phyloP scores from a whole-genome alignment of 768 basidiomycete species.

The Trametes coccinea region DNA sequence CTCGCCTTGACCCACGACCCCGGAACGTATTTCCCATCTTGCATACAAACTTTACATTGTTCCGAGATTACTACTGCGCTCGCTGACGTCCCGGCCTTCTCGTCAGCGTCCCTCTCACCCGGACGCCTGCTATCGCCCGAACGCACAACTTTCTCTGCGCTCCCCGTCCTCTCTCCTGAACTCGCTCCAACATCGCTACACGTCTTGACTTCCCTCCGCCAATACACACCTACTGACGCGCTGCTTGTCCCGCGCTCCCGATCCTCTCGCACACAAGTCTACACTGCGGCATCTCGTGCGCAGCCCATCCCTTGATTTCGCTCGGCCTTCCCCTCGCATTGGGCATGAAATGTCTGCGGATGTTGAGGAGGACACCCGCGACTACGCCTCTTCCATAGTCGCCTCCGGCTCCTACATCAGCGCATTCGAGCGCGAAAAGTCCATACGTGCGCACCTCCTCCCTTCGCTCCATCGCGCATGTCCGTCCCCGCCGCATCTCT shows the following conservation, averaged over 20 bases:
- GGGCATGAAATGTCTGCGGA: conserved; percentile 20
- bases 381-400: conserved; percentile 14
- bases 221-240: too few species aligned
- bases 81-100: conserved; percentile 9
- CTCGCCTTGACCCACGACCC: neutral
- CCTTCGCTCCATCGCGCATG: too few species aligned
- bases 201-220: too few species aligned
- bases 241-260: too few species aligned
- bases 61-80: neutral
- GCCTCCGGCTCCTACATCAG: conserved; percentile 4
- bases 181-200: too few species aligned
- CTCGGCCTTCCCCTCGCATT: neutral
- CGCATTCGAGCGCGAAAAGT: conserved; percentile 14
- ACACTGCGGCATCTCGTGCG: neutral
- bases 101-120: conserved; percentile 8
- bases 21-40: neutral
- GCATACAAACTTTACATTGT: neutral
- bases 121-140: neutral
- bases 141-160: neutral
- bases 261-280: neutral
- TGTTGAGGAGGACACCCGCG: conserved; percentile 21
- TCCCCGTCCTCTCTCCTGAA: neutral
- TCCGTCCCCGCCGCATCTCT: neutral
- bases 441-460: conserved; percentile 9
- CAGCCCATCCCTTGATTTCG: neutral